These are phyloP conservation scores for Colletotrichum gloeosporioides DNA, from an alignment of 2,329 filamentous ascomycete genomes.

Conservation along the genomic window DNA sequence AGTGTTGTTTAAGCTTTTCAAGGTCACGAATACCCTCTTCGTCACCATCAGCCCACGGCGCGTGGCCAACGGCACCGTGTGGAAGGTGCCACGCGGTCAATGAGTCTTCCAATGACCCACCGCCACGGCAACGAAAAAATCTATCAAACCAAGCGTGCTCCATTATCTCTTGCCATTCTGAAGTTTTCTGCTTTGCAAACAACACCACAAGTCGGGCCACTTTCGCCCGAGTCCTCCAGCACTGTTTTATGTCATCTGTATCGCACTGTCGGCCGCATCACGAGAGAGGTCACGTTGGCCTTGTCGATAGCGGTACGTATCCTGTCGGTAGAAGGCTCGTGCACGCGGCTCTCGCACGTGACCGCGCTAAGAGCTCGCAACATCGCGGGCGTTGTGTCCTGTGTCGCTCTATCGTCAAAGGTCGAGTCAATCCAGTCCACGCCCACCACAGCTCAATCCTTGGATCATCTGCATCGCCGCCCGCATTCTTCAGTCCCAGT, in stretches of 20 bases:
- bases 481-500: conserved; percentile 43
- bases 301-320: neutral
- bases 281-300: conserved; percentile 2
- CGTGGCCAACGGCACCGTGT: neutral
- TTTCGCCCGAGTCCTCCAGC: neutral
- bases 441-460: conserved; percentile 20
- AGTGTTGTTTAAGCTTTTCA: neutral
- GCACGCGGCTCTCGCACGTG: conserved; percentile 12
- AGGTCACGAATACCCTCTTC: neutral
- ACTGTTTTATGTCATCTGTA: neutral
- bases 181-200: neutral
- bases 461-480: conserved; percentile 34
- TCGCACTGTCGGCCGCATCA: neutral
- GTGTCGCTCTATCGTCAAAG: conserved; percentile 16
- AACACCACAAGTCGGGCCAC: neutral
- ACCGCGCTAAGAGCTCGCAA: conserved; percentile 22
- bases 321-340: neutral
- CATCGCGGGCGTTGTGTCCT: conserved; percentile 20
- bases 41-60: neutral
- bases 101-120: neutral
- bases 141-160: neutral
- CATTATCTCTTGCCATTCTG: neutral
- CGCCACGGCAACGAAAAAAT: neutral
- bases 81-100: neutral
- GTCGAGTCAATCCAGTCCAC: conserved; percentile 15